These are phyloP conservation scores for Gymnopilus junonius DNA, from an alignment of 768 basidiomycete genomes.

Conservation along the genomic window DNA sequence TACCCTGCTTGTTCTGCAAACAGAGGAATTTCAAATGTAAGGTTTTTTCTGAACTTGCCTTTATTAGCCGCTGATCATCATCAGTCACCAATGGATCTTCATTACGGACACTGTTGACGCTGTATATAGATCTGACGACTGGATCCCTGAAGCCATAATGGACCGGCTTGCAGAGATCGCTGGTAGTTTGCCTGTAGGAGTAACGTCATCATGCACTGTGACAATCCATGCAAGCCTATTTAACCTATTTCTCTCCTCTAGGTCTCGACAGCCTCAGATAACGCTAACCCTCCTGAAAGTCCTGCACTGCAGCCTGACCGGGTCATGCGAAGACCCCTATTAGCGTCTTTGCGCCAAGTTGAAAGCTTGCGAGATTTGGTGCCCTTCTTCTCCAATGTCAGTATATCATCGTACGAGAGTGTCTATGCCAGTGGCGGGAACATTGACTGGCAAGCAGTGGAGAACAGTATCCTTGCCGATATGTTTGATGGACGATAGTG, in stretches of 20 bases:
- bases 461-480: constrained; percentile 79
- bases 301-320: constrained; percentile 38
- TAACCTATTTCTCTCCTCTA: constrained; percentile 14
- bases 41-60: constrained; percentile 11
- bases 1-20: constrained; percentile 89
- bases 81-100: constrained; percentile 97
- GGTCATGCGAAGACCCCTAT: constrained; percentile 72
- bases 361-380: constrained; percentile 84
- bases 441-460: constrained; percentile 91
- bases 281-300: constrained; percentile 24
- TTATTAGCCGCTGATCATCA: constrained; percentile 9
- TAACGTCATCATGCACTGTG: constrained; percentile 19
- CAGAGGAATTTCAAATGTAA: constrained; percentile 97
- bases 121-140: constrained; percentile 83
- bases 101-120: constrained; percentile 98
- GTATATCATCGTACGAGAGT: constrained; percentile 88
- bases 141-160: constrained; percentile 85
- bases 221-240: not conserved
- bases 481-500: constrained; percentile 85
- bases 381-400: constrained; percentile 91
- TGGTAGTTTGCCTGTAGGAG: constrained; percentile 62
- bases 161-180: constrained; percentile 89
- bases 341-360: constrained; percentile 71
- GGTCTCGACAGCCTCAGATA: constrained; percentile 23
- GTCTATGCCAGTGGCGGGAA: constrained; percentile 82